These are phyloP conservation scores for Penicillium fuscoglaucum DNA, from an alignment of 2,329 filamentous ascomycete species.

Conservation along the genomic window DNA sequence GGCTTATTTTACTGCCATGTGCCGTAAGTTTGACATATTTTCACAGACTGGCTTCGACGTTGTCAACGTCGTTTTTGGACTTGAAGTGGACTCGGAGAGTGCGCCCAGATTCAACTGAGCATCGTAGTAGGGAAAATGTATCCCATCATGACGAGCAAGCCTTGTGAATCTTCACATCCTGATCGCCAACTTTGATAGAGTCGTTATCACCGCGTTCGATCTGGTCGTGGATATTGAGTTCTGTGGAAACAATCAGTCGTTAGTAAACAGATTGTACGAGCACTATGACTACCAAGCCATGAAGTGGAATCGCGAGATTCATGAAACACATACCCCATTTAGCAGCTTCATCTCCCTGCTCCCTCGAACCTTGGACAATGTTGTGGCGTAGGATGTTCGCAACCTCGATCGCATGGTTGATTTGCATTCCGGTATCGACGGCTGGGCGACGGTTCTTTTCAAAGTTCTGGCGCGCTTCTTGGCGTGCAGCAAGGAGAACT, in stretches of 20 bases:
- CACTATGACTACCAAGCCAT: too few relatives aligned
- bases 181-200: slow-evolving; percentile 66
- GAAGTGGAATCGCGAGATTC: background rate
- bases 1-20: background rate
- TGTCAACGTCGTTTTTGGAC: background rate
- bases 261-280: background rate
- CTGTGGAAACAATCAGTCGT: slow-evolving; percentile 48
- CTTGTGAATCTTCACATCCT: slow-evolving; percentile 44
- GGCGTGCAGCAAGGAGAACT: slow-evolving; percentile 68
- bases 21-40: background rate
- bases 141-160: slow-evolving; percentile 38
- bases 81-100: slow-evolving; percentile 1
- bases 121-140: background rate
- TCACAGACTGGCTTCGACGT: background rate
- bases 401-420: slow-evolving; percentile 79
- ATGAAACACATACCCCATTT: slow-evolving; percentile 36
- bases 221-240: slow-evolving; percentile 82
- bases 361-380: slow-evolving; percentile 74
- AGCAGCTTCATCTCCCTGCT: slow-evolving; percentile 33
- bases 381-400: slow-evolving; percentile 78
- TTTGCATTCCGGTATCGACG: slow-evolving; percentile 61
- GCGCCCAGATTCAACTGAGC: background rate
- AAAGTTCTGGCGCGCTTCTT: slow-evolving; percentile 73
- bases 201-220: slow-evolving; percentile 95
- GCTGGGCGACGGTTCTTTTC: slow-evolving; percentile 63